Evolutionary conservation across 2,329 filamentous ascomycete species (phyloP), one percentile per base, ranked within the genome.

Genomic region (Berkeleyomyces basicola): DNA sequence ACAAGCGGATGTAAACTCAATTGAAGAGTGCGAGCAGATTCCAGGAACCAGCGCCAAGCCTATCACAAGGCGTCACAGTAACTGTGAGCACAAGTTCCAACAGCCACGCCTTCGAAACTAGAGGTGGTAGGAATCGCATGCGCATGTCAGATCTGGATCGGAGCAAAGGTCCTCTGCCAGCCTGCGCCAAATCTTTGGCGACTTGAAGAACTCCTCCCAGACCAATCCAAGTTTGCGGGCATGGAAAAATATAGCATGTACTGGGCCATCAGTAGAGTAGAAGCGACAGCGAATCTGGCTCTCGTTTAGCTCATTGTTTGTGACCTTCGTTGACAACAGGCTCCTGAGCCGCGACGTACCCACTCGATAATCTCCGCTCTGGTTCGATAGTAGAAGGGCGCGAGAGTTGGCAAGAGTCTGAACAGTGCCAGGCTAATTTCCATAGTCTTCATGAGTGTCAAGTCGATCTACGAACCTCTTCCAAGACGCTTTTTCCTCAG

Each of bases 61-160:
- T 37, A 61, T 64, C 14, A 61, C 57, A 43, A 62, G n/a, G 9
- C 3, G 57, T 57, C 9, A 65, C 36, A 4, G 61, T 40, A 2
- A 55, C 63, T 33, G 60, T 65, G 14, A 65, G 10, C 37, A 82
- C n/a, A 77, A 6, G 81, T 83, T 62, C 63, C 63, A 62, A 62
- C 51, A 5, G 63, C 63, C 57, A 62, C 42, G 5, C 86, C 81
- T 72, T 90, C 82, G 43, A 89, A 58, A 81, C 84, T 67, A 88
- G 75, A n/a, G n/a, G 85, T 72, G 2, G 87, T 88, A n/a, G 40
- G 86, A 74, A 68, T 91, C 87, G 61, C 76, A 88, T 87, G 51
- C 81, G 80, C 65, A 89, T 69, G 58, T 79, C 76, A n/a, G 68
- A 90, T 75, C 65, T 74, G 74, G 77, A 63, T 89, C 83, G n/a